Evolutionary conservation across 208 protist genomes (phyloP).

Genomic region (Wallacemonas sp.): DNA sequence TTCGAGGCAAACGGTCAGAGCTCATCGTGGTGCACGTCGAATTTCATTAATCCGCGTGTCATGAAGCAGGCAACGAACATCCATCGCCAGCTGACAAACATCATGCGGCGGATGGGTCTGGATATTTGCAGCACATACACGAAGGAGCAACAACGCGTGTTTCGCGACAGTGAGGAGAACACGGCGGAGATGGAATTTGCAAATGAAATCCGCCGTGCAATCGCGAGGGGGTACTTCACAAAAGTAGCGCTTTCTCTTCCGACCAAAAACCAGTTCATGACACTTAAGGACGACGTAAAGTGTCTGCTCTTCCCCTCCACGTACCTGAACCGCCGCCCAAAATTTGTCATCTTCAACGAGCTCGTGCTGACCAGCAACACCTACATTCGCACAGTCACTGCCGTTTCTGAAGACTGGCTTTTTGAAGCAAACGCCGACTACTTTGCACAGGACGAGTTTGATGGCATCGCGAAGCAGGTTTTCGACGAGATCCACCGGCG

Average conservation of each 20-base stretch:
- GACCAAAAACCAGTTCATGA: constrained; percentile 95
- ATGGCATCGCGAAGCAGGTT: constrained; percentile 70
- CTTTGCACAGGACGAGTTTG: constrained; percentile 81
- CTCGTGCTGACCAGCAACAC: constrained; percentile 93
- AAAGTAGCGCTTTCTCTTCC: constrained; percentile 95
- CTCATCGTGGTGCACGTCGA: constrained; percentile 95
- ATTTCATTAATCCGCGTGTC: constrained; percentile 96
- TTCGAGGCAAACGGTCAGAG: constrained; percentile 62
- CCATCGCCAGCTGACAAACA: constrained; percentile 91
- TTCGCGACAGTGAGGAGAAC: constrained; percentile 13
- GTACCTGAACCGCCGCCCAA: constrained; percentile 94
- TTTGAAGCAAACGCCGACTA: constrained; percentile 84
- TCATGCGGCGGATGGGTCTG: constrained; percentile 83
- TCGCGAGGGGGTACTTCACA: constrained; percentile 96
- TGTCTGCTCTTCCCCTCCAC: constrained; percentile 90
- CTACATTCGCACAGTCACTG: constrained; percentile 97
- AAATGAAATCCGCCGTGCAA: constrained; percentile 89
- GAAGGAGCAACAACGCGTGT: constrained; percentile 12
- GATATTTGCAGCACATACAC: constrained; percentile 66
- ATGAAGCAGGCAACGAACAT: constrained; percentile 95
- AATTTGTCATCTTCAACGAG: constrained; percentile 98
- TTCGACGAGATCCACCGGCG: constrained; percentile 80
- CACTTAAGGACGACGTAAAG: constrained; percentile 96
- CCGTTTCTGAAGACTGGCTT: constrained; percentile 94
- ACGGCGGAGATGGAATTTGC: constrained; percentile 50